Evolutionary conservation across 495 filamentous ascomycete species (phyloP).

Genomic region (Haplographium delicatum): DNA sequence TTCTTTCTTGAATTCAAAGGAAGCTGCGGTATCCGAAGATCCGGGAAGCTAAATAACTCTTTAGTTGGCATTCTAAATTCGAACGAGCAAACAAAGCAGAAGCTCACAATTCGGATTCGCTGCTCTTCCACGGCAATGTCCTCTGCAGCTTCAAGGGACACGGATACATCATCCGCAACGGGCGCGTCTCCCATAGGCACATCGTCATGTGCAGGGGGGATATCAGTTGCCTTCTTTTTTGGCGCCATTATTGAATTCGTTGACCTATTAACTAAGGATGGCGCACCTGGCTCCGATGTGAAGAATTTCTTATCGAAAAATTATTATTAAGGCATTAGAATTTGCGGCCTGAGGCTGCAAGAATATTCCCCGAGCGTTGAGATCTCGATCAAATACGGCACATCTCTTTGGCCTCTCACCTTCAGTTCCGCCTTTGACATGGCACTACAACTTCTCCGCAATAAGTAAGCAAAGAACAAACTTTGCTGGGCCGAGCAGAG

Average conservation of each 20-base stretch:
- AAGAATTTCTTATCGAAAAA: background rate
- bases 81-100: too few species aligned
- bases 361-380: background rate
- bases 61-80: too few species aligned
- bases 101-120: conserved; percentile 52
- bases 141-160: conserved; percentile 18
- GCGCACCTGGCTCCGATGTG: background rate
- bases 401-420: background rate
- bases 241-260: conserved; percentile 18
- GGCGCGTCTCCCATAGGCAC: conserved; percentile 51
- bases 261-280: background rate
- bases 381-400: background rate
- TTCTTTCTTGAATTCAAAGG: conserved; percentile 85
- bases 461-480: background rate
- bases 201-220: conserved; percentile 31
- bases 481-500: background rate
- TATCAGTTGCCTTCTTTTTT: conserved; percentile 12
- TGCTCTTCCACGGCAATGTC: conserved; percentile 44
- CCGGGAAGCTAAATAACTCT: conserved; percentile 64
- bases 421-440: background rate
- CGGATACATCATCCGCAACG: conserved; percentile 28
- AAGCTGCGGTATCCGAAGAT: conserved; percentile 59
- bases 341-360: background rate
- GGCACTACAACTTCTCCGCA: background rate
- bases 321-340: background rate